Conservation (phyloP, 805 yeast genomes). For the Middelhovenomyces tepae region DNA sequence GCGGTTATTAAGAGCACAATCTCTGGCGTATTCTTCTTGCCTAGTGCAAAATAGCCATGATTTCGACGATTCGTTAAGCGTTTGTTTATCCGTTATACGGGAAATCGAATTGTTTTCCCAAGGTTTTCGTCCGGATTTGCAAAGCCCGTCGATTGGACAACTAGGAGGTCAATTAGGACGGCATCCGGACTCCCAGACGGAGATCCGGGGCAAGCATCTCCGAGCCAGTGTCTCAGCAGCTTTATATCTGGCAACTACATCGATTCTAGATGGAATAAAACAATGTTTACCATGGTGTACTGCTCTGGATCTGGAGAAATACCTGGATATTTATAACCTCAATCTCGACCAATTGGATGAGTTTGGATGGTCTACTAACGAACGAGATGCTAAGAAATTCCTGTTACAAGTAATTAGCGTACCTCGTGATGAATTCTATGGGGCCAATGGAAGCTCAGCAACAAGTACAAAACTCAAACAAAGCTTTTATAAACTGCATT, state of each 20-base stretch:
- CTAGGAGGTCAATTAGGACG: constrained; percentile 7
- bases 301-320: constrained; percentile 31
- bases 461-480: constrained; percentile 22
- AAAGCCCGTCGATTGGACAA: not conserved
- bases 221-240: constrained; percentile 24
- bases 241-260: constrained; percentile 27
- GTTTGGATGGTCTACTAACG: constrained; percentile 5
- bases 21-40: constrained; percentile 19
- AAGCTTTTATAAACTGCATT: constrained; percentile 30
- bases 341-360: constrained; percentile 24
- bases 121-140: constrained; percentile 18
- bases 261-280: constrained; percentile 22
- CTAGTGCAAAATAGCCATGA: constrained; percentile 18
- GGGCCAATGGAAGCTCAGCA: constrained; percentile 19
- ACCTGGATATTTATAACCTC: constrained; percentile 37
- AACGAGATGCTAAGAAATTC: not conserved
- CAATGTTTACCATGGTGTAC: constrained; percentile 25
- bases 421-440: constrained; percentile 14
- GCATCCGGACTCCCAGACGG: constrained; percentile 3
- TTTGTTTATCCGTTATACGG: constrained; percentile 21
- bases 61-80: constrained; percentile 22
- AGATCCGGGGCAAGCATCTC: constrained; percentile 23
- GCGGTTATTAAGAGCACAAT: constrained; percentile 23
- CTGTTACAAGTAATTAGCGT: not conserved
- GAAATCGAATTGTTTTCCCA: constrained; percentile 24